A percentile compares a stretch with the other conserved stretches of the same genome.
phyloP scores from a whole-genome alignment of 2,329 filamentous ascomycete genomes.

The Epichloe bromicola region DNA sequence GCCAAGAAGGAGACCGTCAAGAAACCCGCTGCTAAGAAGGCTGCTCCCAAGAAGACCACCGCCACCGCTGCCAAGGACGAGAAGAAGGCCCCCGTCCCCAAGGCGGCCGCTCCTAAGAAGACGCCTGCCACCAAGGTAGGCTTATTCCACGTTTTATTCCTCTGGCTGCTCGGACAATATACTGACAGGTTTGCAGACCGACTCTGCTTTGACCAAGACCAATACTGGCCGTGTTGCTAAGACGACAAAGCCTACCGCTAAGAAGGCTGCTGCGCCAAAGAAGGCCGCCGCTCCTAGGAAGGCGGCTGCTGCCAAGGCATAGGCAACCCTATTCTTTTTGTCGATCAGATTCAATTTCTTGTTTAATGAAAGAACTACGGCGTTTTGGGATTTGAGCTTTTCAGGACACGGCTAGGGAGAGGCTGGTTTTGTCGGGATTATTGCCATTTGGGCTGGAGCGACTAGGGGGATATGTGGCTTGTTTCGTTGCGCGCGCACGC shows the following conservation, averaged over 20 bases:
- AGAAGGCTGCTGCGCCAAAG: slow-evolving; percentile 33
- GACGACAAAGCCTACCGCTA: slow-evolving; percentile 35
- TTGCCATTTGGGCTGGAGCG: slow-evolving; percentile 11
- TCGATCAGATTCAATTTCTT: slow-evolving; percentile 6
- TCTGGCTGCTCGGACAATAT: background rate
- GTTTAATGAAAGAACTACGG: slow-evolving; percentile 24
- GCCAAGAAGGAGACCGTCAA: slow-evolving; percentile 20
- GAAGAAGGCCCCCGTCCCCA: slow-evolving; percentile 20
- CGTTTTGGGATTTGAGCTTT: slow-evolving; percentile 19
- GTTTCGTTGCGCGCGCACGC: slow-evolving; percentile 10
- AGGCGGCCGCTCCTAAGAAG: slow-evolving; percentile 15
- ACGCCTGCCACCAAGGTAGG: slow-evolving; percentile 10
- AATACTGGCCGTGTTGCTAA: slow-evolving; percentile 80
- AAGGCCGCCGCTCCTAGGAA: slow-evolving; percentile 33
- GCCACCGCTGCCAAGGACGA: slow-evolving; percentile 13
- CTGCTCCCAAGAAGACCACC: slow-evolving; percentile 16
- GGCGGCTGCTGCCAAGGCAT: slow-evolving; percentile 29
- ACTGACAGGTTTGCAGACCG: slow-evolving; percentile 2
- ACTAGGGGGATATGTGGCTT: slow-evolving; percentile 9
- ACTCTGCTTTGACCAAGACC: slow-evolving; percentile 61
- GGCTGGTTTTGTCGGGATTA: slow-evolving; percentile 8
- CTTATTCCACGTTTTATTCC: background rate
- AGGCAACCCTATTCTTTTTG: slow-evolving; percentile 12
- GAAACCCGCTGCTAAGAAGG: slow-evolving; percentile 21
- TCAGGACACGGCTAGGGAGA: slow-evolving; percentile 8